Percentiles rank a stretch among this genome's conserved stretches.
phyloP scores from a whole-genome alignment of 1,139 yeast genomes.

The Groenewaldozyma sp. region DNA sequence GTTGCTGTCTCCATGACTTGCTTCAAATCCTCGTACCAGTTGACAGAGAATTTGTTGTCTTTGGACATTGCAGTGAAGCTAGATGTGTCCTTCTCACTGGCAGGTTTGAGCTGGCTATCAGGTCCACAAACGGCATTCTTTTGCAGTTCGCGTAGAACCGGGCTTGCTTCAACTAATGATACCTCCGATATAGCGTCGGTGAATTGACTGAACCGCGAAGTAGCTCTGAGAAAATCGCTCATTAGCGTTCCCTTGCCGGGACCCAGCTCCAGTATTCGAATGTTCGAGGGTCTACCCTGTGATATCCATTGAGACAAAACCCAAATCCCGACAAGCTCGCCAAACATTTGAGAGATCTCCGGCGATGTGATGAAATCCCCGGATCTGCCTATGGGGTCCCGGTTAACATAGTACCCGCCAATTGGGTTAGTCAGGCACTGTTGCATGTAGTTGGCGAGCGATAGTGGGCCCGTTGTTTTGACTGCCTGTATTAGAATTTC shows the following conservation, averaged over 20 bases:
- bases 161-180: slow-evolving; percentile 64
- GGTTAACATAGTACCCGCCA: slow-evolving; percentile 70
- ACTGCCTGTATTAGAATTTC: slow-evolving; percentile 32
- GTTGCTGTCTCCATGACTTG: slow-evolving; percentile 36
- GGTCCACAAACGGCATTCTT: slow-evolving; percentile 35
- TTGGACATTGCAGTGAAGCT: slow-evolving; percentile 39
- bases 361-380: slow-evolving; percentile 87
- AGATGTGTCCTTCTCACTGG: slow-evolving; percentile 21
- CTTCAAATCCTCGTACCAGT: slow-evolving; percentile 66
- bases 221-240: slow-evolving; percentile 46
- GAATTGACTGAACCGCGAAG: slow-evolving; percentile 24
- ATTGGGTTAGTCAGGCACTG: slow-evolving; percentile 75
- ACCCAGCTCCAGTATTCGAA: slow-evolving; percentile 72
- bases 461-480: slow-evolving; percentile 65
- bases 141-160: slow-evolving; percentile 53
- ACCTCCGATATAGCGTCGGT: slow-evolving; percentile 32
- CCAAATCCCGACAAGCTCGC: slow-evolving; percentile 81
- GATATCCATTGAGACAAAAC: slow-evolving; percentile 44
- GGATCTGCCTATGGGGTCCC: slow-evolving; percentile 57
- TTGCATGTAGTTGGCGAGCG: slow-evolving; percentile 68
- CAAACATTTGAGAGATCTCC: slow-evolving; percentile 80
- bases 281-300: slow-evolving; percentile 42
- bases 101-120: slow-evolving; percentile 9
- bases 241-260: slow-evolving; percentile 82
- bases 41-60: slow-evolving; percentile 43